phyloP scores from a whole-genome alignment of 2,329 filamentous ascomycete species.

The Neocatenulostroma microsporum region DNA sequence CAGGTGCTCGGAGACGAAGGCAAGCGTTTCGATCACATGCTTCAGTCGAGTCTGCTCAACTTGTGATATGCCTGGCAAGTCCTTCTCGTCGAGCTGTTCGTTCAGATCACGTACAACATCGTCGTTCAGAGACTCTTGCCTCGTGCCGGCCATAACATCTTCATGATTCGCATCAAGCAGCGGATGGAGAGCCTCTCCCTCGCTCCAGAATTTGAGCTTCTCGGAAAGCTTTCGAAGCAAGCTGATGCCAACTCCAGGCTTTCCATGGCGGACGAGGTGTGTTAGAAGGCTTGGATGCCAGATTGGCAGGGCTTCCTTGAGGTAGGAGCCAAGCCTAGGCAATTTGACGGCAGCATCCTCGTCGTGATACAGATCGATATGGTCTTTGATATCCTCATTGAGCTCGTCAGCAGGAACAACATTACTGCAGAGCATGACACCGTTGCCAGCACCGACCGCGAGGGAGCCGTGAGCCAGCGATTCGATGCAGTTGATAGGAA shows the following conservation, averaged over 20 bases:
- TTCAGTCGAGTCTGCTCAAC: conserved; percentile 20
- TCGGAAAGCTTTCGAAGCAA: conserved; percentile 66
- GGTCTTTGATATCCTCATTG: conserved; percentile 30
- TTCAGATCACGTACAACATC: conserved; percentile 20
- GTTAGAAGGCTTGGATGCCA: conserved; percentile 90
- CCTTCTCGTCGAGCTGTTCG: conserved; percentile 41
- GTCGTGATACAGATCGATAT: conserved; percentile 6
- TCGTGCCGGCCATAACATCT: conserved; percentile 15
- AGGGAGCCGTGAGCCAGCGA: conserved; percentile 83
- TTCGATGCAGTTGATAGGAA: conserved; percentile 15
- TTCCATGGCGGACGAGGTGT: conserved; percentile 77
- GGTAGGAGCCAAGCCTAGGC: conserved; percentile 18
- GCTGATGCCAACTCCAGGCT: conserved; percentile 60
- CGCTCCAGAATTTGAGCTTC: conserved; percentile 71
- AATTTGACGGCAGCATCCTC: conserved; percentile 8
- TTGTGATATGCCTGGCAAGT: conserved; percentile 31
- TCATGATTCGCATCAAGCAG: conserved; percentile 48
- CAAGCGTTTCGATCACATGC: conserved; percentile 19
- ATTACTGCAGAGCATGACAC: conserved; percentile 77
- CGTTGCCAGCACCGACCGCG: conserved; percentile 82
- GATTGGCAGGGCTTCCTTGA: conserved; percentile 80
- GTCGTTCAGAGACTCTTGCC: conserved; percentile 10
- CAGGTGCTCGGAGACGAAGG: conserved; percentile 20
- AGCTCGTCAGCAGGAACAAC: conserved; percentile 59
- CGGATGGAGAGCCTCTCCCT: conserved; percentile 72